Conservation (phyloP, 345 rosid species). For the Boechera stricta region DNA sequence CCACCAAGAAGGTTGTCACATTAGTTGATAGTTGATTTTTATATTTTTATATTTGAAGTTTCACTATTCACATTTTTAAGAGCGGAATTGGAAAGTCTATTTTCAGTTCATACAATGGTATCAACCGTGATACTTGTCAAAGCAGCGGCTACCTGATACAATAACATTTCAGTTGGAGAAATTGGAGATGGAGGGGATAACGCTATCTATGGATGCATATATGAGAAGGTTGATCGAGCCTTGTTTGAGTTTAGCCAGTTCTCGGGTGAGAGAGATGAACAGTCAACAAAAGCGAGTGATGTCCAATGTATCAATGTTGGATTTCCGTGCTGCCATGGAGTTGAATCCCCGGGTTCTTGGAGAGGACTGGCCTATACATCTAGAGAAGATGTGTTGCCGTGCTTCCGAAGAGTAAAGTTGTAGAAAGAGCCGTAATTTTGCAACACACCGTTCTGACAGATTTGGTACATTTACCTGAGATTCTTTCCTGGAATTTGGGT, state of each 20-base stretch:
- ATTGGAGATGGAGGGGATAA: constrained; percentile 67
- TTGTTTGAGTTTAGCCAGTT: constrained; percentile 59
- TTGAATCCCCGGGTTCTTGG: constrained; percentile 77
- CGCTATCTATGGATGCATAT: constrained; percentile 55
- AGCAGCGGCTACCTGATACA: constrained; percentile 69
- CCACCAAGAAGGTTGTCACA: too few species aligned
- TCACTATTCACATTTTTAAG: not conserved
- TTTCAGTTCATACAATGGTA: constrained; percentile 33
- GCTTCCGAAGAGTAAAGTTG: constrained; percentile 52
- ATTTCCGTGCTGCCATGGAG: constrained; percentile 71
- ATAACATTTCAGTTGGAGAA: constrained; percentile 64
- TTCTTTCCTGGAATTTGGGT: constrained; percentile 42
- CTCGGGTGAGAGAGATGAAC: constrained; percentile 44
- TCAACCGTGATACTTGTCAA: constrained; percentile 50
- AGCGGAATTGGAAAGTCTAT: constrained; percentile 55
- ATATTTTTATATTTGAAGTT: too few species aligned
- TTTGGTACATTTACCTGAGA: constrained; percentile 25
- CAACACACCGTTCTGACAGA: constrained; percentile 27
- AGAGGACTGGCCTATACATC: constrained; percentile 68
- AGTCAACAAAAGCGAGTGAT: constrained; percentile 33
- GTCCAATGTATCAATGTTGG: constrained; percentile 56
- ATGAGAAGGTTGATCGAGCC: constrained; percentile 77
- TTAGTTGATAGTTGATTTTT: too few species aligned
- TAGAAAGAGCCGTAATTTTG: constrained; percentile 8
- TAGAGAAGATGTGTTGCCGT: constrained; percentile 63